These are phyloP conservation scores for Vigna unguiculata DNA, from an alignment of 306 rosid species.

Conservation along the genomic window DNA sequence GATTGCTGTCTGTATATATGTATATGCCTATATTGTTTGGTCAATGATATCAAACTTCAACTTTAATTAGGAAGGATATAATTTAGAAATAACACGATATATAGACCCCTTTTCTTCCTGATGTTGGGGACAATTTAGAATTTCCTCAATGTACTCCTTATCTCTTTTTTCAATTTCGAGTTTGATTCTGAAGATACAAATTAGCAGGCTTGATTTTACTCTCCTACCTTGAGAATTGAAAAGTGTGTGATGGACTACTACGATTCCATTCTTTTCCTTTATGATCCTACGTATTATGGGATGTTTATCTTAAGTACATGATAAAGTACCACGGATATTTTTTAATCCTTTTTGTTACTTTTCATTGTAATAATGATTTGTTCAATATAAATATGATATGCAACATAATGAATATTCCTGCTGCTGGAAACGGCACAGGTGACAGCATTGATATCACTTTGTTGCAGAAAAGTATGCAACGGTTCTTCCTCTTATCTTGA, in stretches of 20 bases:
- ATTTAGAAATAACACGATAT: constrained; percentile 4
- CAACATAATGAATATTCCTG: constrained; percentile 2
- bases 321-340: not conserved
- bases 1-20: not conserved
- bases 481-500: not conserved
- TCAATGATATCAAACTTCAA: constrained; percentile 5
- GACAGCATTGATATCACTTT: constrained; percentile 18
- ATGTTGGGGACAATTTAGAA: not conserved
- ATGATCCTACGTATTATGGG: not conserved
- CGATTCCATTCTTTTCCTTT: not conserved
- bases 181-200: constrained; percentile 2
- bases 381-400: not conserved
- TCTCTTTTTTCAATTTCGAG: constrained; percentile 8
- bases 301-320: constrained; percentile 12
- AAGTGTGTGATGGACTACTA: not conserved
- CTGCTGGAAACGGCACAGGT: constrained; percentile 3
- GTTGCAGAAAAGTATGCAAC: not conserved
- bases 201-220: not conserved
- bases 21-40: constrained; percentile 9
- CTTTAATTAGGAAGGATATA: constrained; percentile 5
- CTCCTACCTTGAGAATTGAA: constrained; percentile 19
- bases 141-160: not conserved
- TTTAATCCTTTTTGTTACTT: not conserved
- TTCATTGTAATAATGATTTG: constrained; percentile 16
- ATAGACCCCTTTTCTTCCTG: not conserved